A percentile compares a stretch with the other conserved stretches of the same genome.
Evolutionary conservation across 2,329 filamentous ascomycete genomes (phyloP).

Genomic region (Emmonsiellopsis sp.): DNA sequence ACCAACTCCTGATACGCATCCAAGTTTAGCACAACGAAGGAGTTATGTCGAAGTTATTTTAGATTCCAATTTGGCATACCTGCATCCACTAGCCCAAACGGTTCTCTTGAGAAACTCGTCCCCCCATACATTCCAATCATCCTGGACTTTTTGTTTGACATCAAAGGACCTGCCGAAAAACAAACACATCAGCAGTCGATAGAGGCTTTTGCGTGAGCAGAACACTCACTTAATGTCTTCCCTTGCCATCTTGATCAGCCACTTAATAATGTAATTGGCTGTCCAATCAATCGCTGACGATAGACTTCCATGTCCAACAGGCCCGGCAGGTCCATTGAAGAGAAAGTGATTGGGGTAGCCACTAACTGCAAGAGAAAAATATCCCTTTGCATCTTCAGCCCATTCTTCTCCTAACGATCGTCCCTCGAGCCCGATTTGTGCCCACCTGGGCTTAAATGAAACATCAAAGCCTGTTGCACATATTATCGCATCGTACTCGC

Average conservation of each 20-base stretch:
- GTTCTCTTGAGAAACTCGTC: conserved; percentile 22
- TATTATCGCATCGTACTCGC: conserved; percentile 17
- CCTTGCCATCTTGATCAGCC: conserved; percentile 19
- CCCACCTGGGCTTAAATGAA: conserved; percentile 13
- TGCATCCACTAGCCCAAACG: conserved; percentile 17
- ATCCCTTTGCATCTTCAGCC: conserved; percentile 16
- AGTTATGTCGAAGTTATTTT: too few relatives aligned
- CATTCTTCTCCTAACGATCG: conserved; percentile 17
- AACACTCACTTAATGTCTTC: conserved; percentile 16
- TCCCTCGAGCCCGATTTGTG: conserved; percentile 12
- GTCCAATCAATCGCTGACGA: conserved; percentile 10
- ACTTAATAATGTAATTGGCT: conserved; percentile 19
- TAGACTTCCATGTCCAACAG: conserved; percentile 18
- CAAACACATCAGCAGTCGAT: neutral
- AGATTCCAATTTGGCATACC: neutral
- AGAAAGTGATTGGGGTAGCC: conserved; percentile 24
- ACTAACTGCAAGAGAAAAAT: conserved; percentile 14
- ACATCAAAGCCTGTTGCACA: conserved; percentile 24
- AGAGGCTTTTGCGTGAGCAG: neutral
- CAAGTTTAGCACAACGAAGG: too few relatives aligned
- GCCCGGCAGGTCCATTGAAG: conserved; percentile 19
- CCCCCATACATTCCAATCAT: conserved; percentile 22
- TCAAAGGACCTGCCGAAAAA: conserved; percentile 8
- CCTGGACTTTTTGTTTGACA: conserved; percentile 18
- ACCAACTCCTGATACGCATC: conserved; percentile 12